Conservation (phyloP, 495 filamentous ascomycete genomes). For the Aspergillus campestris region DNA sequence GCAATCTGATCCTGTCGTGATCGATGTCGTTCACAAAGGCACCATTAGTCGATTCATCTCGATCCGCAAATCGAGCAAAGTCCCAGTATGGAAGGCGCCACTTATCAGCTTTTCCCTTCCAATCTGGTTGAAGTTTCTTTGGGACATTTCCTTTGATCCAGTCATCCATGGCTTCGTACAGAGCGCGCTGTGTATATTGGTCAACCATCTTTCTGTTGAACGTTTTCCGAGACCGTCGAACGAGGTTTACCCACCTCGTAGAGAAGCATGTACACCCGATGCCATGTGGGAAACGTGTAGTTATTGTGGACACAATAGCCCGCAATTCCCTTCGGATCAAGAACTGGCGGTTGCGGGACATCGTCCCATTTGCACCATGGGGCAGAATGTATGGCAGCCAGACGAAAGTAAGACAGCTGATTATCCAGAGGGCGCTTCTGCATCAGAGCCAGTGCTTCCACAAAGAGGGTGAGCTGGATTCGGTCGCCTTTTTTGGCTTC, state of each 20-base stretch:
- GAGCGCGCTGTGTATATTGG: neutral
- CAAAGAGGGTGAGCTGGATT: constrained; percentile 3
- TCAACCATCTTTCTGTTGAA: neutral
- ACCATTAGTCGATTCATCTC: neutral
- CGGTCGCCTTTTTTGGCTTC: too few species aligned
- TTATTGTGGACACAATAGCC: constrained; percentile 4
- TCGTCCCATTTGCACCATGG: constrained; percentile 1
- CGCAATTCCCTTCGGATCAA: neutral
- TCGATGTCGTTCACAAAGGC: neutral
- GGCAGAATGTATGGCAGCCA: constrained; percentile 1
- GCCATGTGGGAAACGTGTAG: constrained; percentile 5
- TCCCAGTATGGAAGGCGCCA: constrained; percentile 6
- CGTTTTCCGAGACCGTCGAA: neutral
- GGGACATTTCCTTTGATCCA: neutral
- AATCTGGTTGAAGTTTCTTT: neutral
- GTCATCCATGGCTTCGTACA: neutral
- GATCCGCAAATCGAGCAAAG: constrained; percentile 3
- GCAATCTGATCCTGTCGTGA: neutral
- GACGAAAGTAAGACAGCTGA: constrained; percentile 1
- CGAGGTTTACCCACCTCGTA: constrained; percentile 2
- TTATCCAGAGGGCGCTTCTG: neutral
- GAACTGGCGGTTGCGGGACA: neutral
- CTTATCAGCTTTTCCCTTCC: neutral
- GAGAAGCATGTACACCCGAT: constrained; percentile 1
- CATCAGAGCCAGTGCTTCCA: neutral